Evolutionary conservation across 2,329 filamentous ascomycete species (phyloP), one percentile per base, ranked within the genome.

Genomic region (Byssochlamys sp.): DNA sequence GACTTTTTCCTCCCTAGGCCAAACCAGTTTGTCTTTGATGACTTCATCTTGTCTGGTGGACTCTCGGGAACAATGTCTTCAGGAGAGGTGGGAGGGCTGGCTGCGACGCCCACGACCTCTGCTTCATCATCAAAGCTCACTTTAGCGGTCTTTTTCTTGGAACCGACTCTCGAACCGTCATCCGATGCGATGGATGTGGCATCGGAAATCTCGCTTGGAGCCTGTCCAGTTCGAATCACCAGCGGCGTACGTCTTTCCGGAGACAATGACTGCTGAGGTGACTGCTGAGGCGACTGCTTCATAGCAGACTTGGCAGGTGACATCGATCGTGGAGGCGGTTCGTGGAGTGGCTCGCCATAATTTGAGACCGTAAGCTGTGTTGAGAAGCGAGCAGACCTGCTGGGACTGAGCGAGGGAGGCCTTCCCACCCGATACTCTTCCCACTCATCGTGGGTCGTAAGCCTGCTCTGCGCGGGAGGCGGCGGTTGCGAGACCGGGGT

Each of bases 91-190:
- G 73, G 70, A 53, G 74, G 71, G 33, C 72, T 76, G 7, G 73
- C 71, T 28, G 73, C 70, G 19, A 76, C 67, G 24, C 77, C 78
- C 28, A 81, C 74, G 27, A 80, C 66, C 56, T 80, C 75, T 3
- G 80, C 73, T 52, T 80, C 78, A 50, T 84, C 82, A 57, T 85
- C 83, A 62, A 86, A 96, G 73, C 90, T 96, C 55, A 86, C 83
- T 55, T 83, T 77, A 2, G 77, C 77, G 29, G 71, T 71, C 66
- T 80, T 83, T 69, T 80, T 84, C 61, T 78, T 81, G 59, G 73
- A 73, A 24, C 64, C 69, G 14, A 69, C 48, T 35, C 69, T 71
- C 26, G 60, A 63, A 9, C 75, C 74, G 52, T 80, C 77, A 48
- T 77, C 75, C 2, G 77, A 78, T 39, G 69, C 70, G 19, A 73